Conservation (phyloP, 768 basidiomycete species). For the Boletus rubescentipes region DNA sequence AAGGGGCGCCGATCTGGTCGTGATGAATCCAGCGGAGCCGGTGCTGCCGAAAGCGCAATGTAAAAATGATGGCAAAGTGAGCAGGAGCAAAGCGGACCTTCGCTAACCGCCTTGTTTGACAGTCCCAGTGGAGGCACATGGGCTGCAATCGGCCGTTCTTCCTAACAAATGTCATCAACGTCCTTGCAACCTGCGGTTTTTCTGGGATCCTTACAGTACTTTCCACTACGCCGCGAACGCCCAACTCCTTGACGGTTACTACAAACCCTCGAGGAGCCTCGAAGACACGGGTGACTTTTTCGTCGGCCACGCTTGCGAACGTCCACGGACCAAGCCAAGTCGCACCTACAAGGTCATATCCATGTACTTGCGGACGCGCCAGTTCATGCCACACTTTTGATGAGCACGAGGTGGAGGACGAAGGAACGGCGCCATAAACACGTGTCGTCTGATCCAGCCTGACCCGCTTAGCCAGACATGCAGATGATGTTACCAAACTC, state of each 20-base stretch:
- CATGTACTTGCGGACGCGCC: slow-evolving; percentile 92
- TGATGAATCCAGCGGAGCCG: slow-evolving; percentile 16
- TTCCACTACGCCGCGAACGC: slow-evolving; percentile 45
- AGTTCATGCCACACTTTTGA: slow-evolving; percentile 76
- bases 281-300: slow-evolving; percentile 93
- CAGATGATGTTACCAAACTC: background rate
- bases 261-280: slow-evolving; percentile 87
- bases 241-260: slow-evolving; percentile 52
- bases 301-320: slow-evolving; percentile 92
- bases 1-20: slow-evolving; percentile 54
- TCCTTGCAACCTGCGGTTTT: background rate
- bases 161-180: slow-evolving; percentile 37
- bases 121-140: slow-evolving; percentile 91
- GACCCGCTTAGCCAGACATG: slow-evolving; percentile 3
- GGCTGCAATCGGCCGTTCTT: slow-evolving; percentile 69
- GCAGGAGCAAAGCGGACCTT: slow-evolving; percentile 42
- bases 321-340: slow-evolving; percentile 72
- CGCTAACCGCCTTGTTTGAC: slow-evolving; percentile 87
- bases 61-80: background rate
- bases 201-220: slow-evolving; percentile 43
- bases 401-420: slow-evolving; percentile 5
- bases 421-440: slow-evolving; percentile 65
- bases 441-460: slow-evolving; percentile 92
- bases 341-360: slow-evolving; percentile 85
- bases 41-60: slow-evolving; percentile 9